These are phyloP conservation scores for Erodium moschatum DNA, from an alignment of 441 rosid genomes.

Conservation along the genomic window DNA sequence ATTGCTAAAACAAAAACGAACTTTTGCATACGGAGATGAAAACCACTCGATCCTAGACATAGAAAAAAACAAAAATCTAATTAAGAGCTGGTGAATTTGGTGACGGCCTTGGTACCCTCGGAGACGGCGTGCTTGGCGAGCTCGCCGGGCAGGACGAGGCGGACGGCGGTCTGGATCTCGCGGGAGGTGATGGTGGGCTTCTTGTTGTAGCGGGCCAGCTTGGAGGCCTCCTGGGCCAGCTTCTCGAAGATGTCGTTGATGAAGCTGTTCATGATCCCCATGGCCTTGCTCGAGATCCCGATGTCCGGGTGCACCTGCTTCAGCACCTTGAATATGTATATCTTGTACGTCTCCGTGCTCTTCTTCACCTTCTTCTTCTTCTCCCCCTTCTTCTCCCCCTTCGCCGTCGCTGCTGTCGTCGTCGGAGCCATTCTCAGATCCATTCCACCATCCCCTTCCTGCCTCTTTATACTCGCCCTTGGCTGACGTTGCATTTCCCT, in stretches of 20 bases:
- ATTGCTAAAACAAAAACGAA: background rate
- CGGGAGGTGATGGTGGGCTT: background rate
- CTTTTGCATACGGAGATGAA: no score
- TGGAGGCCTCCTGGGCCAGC: constrained; percentile 1
- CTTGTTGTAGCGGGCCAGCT: background rate
- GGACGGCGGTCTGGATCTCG: background rate
- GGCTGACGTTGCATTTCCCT: no score
- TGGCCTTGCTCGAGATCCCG: constrained; percentile 2
- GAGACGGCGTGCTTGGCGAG: background rate
- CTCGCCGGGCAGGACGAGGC: background rate
- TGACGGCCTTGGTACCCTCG: background rate
- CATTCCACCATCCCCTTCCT: no score
- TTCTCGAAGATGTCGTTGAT: constrained; percentile 1
- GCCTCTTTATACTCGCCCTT: no score
- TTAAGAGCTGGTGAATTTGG: background rate
- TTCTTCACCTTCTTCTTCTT: constrained; percentile 6
- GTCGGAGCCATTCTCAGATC: no score
- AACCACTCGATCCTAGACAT: no score
- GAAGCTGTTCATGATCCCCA: no score
- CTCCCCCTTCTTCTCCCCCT: background rate
- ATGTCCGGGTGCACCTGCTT: constrained; percentile 1
- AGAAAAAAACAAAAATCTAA: no score
- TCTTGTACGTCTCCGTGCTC: constrained; percentile 6
- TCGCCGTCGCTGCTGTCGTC: background rate
- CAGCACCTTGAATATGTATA: constrained; percentile 4